Conservation (phyloP, 306 rosid genomes). For the Dalbergia oliveri region DNA sequence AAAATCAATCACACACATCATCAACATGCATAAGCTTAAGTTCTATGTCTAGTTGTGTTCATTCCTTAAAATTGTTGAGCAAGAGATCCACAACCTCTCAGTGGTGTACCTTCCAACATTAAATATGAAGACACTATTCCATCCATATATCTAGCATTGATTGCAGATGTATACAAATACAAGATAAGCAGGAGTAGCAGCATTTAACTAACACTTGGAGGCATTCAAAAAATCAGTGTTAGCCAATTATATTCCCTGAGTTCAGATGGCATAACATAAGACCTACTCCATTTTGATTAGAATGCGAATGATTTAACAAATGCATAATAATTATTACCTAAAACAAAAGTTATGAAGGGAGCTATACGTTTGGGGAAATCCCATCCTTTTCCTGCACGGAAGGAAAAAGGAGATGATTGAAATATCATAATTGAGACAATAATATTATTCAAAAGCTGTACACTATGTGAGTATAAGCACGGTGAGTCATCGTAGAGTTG, state of each 20-base stretch:
- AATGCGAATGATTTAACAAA: conserved; percentile 6
- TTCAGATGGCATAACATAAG: neutral
- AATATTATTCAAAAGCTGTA: conserved; percentile 15
- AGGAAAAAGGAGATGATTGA: conserved; percentile 31
- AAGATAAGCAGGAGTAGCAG: conserved; percentile 3
- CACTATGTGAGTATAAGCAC: conserved; percentile 13
- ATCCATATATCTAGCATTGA: conserved; percentile 3
- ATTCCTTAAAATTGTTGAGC: neutral
- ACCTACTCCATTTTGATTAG: neutral
- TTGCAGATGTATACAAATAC: conserved; percentile 3
- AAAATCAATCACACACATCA: neutral
- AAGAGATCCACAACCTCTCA: conserved; percentile 14
- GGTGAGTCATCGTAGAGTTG: neutral
- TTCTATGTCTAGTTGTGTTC: conserved; percentile 11
- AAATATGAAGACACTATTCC: conserved; percentile 28
- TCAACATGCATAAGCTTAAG: conserved; percentile 7
- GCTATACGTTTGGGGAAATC: conserved; percentile 38
- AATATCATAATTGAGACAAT: conserved; percentile 8
- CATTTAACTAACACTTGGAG: neutral
- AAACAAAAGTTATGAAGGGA: conserved; percentile 76
- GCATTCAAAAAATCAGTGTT: conserved; percentile 2
- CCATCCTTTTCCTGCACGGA: conserved; percentile 67
- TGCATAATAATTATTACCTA: conserved; percentile 64
- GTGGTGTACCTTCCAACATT: conserved; percentile 15
- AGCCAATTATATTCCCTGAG: neutral